These are phyloP conservation scores for Pelargonium fulgidum DNA, from an alignment of 441 rosid genomes.

Conservation along the genomic window DNA sequence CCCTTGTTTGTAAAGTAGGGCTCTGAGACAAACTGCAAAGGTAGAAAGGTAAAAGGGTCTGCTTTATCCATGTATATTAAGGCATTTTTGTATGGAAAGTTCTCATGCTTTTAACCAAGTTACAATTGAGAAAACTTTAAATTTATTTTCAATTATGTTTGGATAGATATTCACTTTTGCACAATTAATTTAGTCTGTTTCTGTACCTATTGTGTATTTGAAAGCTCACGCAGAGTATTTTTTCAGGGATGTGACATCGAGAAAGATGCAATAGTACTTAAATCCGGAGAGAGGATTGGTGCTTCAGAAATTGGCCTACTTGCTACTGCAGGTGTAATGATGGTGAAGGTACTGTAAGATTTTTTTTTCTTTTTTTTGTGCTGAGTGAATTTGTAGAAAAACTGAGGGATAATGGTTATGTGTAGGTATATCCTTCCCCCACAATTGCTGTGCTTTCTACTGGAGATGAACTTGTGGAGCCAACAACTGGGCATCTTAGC, in stretches of 20 bases:
- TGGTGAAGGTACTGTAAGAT: slow-evolving; percentile 57
- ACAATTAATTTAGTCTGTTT: neutral
- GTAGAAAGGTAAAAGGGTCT: no score
- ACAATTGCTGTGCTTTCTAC: slow-evolving; percentile 85
- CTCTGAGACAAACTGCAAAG: neutral
- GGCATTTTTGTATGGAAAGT: neutral
- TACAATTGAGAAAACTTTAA: neutral
- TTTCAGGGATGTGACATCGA: slow-evolving; percentile 77
- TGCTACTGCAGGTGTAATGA: slow-evolving; percentile 66
- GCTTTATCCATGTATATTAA: neutral
- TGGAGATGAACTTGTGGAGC: slow-evolving; percentile 92
- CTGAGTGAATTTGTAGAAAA: slow-evolving; percentile 19
- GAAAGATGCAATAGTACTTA: slow-evolving; percentile 52
- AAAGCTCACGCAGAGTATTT: slow-evolving; percentile 22
- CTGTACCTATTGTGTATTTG: neutral
- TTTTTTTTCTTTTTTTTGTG: slow-evolving; percentile 20
- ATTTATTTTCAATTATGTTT: slow-evolving; percentile 8
- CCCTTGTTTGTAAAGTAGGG: neutral
- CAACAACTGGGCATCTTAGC: slow-evolving; percentile 43
- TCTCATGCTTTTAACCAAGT: neutral
- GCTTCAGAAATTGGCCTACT: slow-evolving; percentile 88
- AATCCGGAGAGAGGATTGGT: slow-evolving; percentile 67
- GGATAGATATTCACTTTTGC: neutral
- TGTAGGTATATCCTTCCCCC: slow-evolving; percentile 77
- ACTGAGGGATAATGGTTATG: slow-evolving; percentile 14